A percentile compares a stretch with the other conserved stretches of the same genome.
These are phyloP conservation scores for Willaertia magna DNA, from an alignment of 208 protist species.

Conservation along the genomic window DNA sequence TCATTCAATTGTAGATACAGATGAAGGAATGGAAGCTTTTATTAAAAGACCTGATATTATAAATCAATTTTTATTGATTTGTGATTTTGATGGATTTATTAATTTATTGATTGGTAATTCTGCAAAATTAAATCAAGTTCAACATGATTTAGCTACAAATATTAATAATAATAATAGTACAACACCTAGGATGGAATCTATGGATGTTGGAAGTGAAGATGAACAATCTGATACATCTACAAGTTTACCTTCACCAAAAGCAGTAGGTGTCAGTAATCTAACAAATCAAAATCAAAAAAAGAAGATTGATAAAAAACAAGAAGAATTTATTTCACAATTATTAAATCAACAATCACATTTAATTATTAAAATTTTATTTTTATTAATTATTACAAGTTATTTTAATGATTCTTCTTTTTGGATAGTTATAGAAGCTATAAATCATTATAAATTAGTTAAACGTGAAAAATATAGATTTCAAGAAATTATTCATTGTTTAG, in stretches of 20 bases:
- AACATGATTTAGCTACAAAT: no score
- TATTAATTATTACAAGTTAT: neutral
- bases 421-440: neutral
- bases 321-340: neutral
- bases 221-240: neutral
- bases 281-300: no score
- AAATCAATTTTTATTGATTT: neutral
- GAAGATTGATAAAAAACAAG: neutral
- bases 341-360: neutral
- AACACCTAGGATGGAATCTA: neutral
- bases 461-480: neutral
- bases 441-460: neutral
- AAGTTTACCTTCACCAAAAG: neutral
- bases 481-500: neutral
- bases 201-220: neutral
- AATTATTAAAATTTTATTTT: neutral
- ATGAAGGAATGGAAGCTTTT: neutral
- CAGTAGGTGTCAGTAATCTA: no score
- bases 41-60: neutral
- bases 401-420: neutral
- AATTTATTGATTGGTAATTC: neutral
- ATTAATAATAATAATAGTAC: neutral
- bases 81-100: neutral
- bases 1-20: neutral
- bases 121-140: no score